phyloP scores from a whole-genome alignment of 495 filamentous ascomycete species.

The Acidiella bohemica region DNA sequence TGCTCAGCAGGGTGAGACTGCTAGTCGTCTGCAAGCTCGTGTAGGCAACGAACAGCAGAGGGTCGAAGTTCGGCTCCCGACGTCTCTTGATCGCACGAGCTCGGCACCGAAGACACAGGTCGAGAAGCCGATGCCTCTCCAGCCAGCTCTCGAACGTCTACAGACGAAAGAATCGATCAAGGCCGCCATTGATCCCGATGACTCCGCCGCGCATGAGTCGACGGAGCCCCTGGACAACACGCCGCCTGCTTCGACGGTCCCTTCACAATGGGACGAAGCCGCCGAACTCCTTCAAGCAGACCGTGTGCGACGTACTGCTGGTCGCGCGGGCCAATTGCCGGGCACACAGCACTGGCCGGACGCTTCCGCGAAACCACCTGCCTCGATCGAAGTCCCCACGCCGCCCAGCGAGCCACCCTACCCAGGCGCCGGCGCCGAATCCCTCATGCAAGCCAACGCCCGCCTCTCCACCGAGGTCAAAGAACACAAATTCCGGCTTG shows the following conservation, averaged over 20 bases:
- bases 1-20: too few relatives aligned
- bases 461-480: constrained; percentile 16
- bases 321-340: constrained; percentile 6
- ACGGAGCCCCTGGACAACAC: constrained; percentile 8
- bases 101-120: too few relatives aligned
- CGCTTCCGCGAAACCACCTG: background rate
- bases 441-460: constrained; percentile 7
- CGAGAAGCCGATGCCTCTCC: too few relatives aligned
- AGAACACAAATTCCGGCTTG: constrained; percentile 16
- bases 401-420: too few relatives aligned
- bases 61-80: too few relatives aligned
- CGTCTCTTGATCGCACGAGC: too few relatives aligned
- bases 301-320: constrained; percentile 8
- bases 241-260: constrained; percentile 1
- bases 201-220: constrained; percentile 17
- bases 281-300: constrained; percentile 16
- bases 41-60: too few relatives aligned
- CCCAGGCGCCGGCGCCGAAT: background rate
- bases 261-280: constrained; percentile 11
- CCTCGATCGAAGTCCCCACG: background rate
- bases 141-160: background rate
- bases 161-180: background rate
- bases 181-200: constrained; percentile 6
- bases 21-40: too few relatives aligned
- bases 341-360: background rate